These are phyloP conservation scores for Syncephalastrum contaminatum DNA, from an alignment of 371 early-diverging fungal genomes.

Conservation along the genomic window DNA sequence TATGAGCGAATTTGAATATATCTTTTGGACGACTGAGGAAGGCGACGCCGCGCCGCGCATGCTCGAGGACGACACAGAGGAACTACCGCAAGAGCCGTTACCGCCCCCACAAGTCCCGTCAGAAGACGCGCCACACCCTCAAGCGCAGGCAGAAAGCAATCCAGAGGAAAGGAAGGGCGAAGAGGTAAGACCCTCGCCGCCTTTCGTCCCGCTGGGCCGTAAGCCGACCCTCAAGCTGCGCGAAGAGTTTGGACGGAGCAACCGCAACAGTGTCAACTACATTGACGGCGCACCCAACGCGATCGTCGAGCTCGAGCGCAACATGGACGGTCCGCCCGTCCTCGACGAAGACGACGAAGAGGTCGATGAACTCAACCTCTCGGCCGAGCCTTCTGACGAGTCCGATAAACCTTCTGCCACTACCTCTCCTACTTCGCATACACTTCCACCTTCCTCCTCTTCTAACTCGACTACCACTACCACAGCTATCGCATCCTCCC, in stretches of 20 bases:
- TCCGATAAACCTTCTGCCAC: conserved; percentile 3
- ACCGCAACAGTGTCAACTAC: conserved; percentile 49
- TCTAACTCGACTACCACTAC: not conserved
- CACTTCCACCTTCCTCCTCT: conserved; percentile 3
- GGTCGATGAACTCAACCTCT: conserved; percentile 34
- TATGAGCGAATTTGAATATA: conserved; percentile 66
- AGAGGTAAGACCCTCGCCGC: not conserved
- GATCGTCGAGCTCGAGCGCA: conserved; percentile 41
- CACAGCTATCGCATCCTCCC: not conserved
- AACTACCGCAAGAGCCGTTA: not conserved
- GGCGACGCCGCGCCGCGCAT: conserved; percentile 33
- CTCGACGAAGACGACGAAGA: conserved; percentile 46
- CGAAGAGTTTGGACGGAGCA: conserved; percentile 24
- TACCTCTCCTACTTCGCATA: conserved; percentile 4
- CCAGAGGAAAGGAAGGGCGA: not conserved
- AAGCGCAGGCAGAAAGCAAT: not conserved
- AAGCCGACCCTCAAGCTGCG: conserved; percentile 18
- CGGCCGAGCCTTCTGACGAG: conserved; percentile 8
- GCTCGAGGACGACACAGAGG: conserved; percentile 21
- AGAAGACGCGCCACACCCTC: not conserved
- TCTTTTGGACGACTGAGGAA: conserved; percentile 56
- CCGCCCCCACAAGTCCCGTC: too few relatives aligned
- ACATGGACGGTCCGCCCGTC: conserved; percentile 40
- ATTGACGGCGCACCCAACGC: conserved; percentile 42
- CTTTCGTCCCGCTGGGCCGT: conserved; percentile 1